Conservation (phyloP, 2,329 filamentous ascomycete genomes). For the Botrytis hyacinthi region DNA sequence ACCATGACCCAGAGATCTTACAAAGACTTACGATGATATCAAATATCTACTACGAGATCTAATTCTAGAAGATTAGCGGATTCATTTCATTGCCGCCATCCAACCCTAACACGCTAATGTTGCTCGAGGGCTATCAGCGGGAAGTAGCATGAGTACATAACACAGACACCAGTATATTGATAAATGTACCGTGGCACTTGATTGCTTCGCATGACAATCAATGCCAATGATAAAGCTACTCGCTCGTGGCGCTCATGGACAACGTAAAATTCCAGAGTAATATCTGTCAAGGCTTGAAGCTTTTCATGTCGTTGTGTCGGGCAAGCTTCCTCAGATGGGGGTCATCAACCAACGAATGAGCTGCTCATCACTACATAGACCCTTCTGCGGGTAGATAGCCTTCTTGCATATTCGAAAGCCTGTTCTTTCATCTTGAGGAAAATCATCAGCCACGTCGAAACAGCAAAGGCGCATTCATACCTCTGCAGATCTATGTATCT, state of each 20-base stretch:
- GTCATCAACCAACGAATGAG: slow-evolving; percentile 9
- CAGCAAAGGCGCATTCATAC: slow-evolving; percentile 13
- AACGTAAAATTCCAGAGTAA: slow-evolving; percentile 3
- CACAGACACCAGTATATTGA: slow-evolving; percentile 20
- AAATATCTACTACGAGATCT: slow-evolving; percentile 22
- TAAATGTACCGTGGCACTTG: slow-evolving; percentile 19
- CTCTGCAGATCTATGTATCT: slow-evolving; percentile 23
- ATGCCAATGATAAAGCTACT: slow-evolving; percentile 17
- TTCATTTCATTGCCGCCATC: slow-evolving; percentile 19
- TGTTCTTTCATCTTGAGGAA: slow-evolving; percentile 13
- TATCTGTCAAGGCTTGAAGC: slow-evolving; percentile 14
- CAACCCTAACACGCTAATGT: slow-evolving; percentile 27
- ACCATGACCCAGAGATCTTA: slow-evolving; percentile 6
- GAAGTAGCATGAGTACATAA: slow-evolving; percentile 29
- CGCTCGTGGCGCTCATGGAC: slow-evolving; percentile 16
- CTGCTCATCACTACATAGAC: not conserved
- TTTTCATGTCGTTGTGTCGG: not conserved
- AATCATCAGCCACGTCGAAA: slow-evolving; percentile 20
- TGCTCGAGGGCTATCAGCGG: slow-evolving; percentile 32
- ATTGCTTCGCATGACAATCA: slow-evolving; percentile 15
- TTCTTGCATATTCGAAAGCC: slow-evolving; percentile 27
- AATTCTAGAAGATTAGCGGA: slow-evolving; percentile 29
- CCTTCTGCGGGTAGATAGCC: slow-evolving; percentile 20
- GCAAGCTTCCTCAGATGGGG: not conserved
- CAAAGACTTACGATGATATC: slow-evolving; percentile 17